Evolutionary conservation across 2,329 filamentous ascomycete genomes (phyloP).

Genomic region (Cadophora luteo-olivacea): DNA sequence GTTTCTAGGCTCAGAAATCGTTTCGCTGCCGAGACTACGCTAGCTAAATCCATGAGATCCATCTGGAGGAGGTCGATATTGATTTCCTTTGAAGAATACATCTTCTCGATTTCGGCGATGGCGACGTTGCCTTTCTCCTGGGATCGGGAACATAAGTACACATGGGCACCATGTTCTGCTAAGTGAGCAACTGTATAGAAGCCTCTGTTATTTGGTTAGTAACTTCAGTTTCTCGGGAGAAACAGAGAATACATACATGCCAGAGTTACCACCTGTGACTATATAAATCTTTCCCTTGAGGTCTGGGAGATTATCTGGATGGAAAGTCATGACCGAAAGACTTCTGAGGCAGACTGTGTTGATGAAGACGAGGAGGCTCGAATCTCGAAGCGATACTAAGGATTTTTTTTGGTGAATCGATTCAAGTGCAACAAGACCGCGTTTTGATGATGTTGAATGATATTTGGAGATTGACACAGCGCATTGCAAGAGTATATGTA

Average conservation of each 20-base stretch:
- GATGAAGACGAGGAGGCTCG: neutral
- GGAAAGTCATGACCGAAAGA: constrained; percentile 29
- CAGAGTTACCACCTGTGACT: constrained; percentile 42
- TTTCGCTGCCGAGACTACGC: constrained; percentile 43
- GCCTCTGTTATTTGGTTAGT: constrained; percentile 42
- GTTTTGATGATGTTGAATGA: neutral
- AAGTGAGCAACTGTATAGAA: constrained; percentile 51
- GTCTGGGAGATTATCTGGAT: constrained; percentile 34
- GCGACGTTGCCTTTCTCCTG: constrained; percentile 31
- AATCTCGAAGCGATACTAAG: constrained; percentile 10
- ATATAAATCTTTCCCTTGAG: constrained; percentile 35
- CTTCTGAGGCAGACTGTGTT: too few species aligned
- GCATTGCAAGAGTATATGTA: neutral
- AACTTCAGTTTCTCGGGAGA: neutral
- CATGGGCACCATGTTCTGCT: constrained; percentile 36
- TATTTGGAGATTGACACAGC: neutral
- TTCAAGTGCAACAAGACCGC: neutral
- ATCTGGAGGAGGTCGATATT: constrained; percentile 44
- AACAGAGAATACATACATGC: constrained; percentile 39
- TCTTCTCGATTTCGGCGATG: constrained; percentile 31
- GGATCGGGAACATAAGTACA: constrained; percentile 38
- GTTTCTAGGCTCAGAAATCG: constrained; percentile 32
- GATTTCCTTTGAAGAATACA: constrained; percentile 30
- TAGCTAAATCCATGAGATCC: constrained; percentile 47
- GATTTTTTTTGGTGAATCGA: too few species aligned